Evolutionary conservation across 2,329 filamentous ascomycete species (phyloP).

Genomic region (Pleoardoris graminearum): DNA sequence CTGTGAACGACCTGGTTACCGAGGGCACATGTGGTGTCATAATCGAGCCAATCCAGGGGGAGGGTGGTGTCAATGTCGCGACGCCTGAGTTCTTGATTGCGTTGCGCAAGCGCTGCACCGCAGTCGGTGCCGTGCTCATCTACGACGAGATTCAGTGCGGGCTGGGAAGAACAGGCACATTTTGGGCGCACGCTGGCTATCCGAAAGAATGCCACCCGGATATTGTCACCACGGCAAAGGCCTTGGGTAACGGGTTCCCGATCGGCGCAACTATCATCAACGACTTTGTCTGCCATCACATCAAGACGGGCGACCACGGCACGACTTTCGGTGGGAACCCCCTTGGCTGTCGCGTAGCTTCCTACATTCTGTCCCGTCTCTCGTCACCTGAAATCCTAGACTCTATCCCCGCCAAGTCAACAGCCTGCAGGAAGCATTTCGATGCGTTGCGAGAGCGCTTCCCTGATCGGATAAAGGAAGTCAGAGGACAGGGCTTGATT

Average conservation of each 20-base stretch:
- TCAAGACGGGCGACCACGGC: slow-evolving; percentile 80
- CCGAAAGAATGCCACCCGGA: slow-evolving; percentile 86
- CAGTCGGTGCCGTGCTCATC: slow-evolving; percentile 85
- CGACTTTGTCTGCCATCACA: slow-evolving; percentile 68
- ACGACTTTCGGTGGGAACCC: slow-evolving; percentile 96
- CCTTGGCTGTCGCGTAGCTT: slow-evolving; percentile 78
- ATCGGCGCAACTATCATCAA: slow-evolving; percentile 80
- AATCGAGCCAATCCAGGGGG: slow-evolving; percentile 95
- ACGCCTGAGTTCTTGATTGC: slow-evolving; percentile 80
- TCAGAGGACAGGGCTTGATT: slow-evolving; percentile 82
- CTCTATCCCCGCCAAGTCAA: slow-evolving; percentile 69
- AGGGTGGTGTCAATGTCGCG: slow-evolving; percentile 88
- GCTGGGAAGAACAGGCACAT: slow-evolving; percentile 77
- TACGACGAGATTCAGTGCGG: slow-evolving; percentile 99
- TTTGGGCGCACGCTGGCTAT: slow-evolving; percentile 85
- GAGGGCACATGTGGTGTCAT: slow-evolving; percentile 91
- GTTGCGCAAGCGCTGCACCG: slow-evolving; percentile 80
- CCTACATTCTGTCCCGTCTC: slow-evolving; percentile 80
- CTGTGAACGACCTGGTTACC: slow-evolving; percentile 73
- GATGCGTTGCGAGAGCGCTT: slow-evolving; percentile 60
- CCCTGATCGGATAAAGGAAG: slow-evolving; percentile 74
- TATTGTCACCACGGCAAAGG: slow-evolving; percentile 91
- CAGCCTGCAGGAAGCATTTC: slow-evolving; percentile 63
- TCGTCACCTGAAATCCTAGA: slow-evolving; percentile 70
- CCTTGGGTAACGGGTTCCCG: slow-evolving; percentile 93